Percentiles rank a stretch among this genome's conserved stretches.
Evolutionary conservation across 306 rosid species (phyloP).

Genomic region (Vicia villosa): DNA sequence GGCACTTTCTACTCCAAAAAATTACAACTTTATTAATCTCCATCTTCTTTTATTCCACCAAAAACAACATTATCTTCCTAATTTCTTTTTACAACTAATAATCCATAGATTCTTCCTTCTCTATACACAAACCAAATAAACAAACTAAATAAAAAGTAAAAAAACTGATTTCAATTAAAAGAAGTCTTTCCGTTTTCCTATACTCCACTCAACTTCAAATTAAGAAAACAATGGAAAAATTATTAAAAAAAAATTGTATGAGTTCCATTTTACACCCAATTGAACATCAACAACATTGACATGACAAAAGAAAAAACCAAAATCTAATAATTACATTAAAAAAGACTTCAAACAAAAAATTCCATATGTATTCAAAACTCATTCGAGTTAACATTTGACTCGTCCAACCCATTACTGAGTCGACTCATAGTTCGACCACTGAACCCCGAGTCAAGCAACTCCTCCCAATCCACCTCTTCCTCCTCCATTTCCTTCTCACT

Average conservation of each 20-base stretch:
- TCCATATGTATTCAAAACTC: slow-evolving; percentile 49
- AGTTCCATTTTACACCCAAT: not conserved
- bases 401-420: slow-evolving; percentile 23
- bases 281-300: slow-evolving; percentile 8
- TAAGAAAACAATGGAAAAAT: slow-evolving; percentile 17
- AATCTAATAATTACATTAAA: slow-evolving; percentile 18
- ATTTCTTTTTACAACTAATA: slow-evolving; percentile 6
- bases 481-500: slow-evolving; percentile 52
- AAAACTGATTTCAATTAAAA: not conserved
- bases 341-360: not conserved
- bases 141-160: not conserved
- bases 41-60: slow-evolving; percentile 24
- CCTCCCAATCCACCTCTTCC: slow-evolving; percentile 80
- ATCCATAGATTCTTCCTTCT: not conserved
- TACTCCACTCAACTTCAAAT: slow-evolving; percentile 19
- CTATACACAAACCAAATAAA: not conserved
- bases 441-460: slow-evolving; percentile 63
- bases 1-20: slow-evolving; percentile 33
- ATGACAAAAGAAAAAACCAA: not conserved
- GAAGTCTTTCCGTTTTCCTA: slow-evolving; percentile 7
- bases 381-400: slow-evolving; percentile 44
- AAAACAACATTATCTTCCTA: slow-evolving; percentile 2
- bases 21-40: slow-evolving; percentile 16
- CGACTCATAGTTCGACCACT: slow-evolving; percentile 40
- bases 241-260: not conserved